Evolutionary conservation across 768 basidiomycete genomes (phyloP), one percentile per base, ranked within the genome.

Genomic region (Serendipita vermifera): DNA sequence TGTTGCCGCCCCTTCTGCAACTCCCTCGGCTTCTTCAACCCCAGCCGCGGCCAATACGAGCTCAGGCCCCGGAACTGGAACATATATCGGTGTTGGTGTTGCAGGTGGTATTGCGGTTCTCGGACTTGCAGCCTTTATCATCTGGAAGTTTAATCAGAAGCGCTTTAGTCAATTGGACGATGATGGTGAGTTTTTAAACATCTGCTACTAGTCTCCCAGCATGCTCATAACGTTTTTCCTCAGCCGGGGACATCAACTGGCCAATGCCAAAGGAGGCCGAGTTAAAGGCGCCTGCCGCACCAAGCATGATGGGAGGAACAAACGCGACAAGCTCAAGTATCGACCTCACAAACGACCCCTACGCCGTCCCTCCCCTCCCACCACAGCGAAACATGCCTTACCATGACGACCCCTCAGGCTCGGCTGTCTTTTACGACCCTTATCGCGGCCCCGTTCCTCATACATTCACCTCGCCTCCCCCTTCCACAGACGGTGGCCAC

Each of bases 161-260:
- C 82, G 83, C 57, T 80, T 82, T 64, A 59, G 72, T 24, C 79
- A 83, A 62, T 87, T 85, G 63, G 85, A 89, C 63, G 65, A 62
- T 41, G 84, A 87, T 70, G 81, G 87, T 87, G 67, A 63, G 85
- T 78, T 35, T 59, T 57, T 27, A 39, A 27, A 22, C 54, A 15
- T 60, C 24, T 36, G 55, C 43, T 58, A 58, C 31, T 15, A n/a
- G n/a, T n/a, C n/a, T n/a, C n/a, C n/a, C 32, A 3, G 33, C n/a
- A 33, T 14, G 29, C 36, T 57, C 43, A 27, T 31, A 38, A 31
- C 20, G 51, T 11, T 27, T 53, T 7, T 59, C 35, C 41, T 9
- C 64, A 87, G 85, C 76, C 62, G 85, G 87, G 69, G 85, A 85
- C 17, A 91, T 91, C 69, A 89, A 89, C 69, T 91, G 88, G 88